These are phyloP conservation scores for Dioscorea alata DNA, from an alignment of 106 monocot species.

Conservation along the genomic window DNA sequence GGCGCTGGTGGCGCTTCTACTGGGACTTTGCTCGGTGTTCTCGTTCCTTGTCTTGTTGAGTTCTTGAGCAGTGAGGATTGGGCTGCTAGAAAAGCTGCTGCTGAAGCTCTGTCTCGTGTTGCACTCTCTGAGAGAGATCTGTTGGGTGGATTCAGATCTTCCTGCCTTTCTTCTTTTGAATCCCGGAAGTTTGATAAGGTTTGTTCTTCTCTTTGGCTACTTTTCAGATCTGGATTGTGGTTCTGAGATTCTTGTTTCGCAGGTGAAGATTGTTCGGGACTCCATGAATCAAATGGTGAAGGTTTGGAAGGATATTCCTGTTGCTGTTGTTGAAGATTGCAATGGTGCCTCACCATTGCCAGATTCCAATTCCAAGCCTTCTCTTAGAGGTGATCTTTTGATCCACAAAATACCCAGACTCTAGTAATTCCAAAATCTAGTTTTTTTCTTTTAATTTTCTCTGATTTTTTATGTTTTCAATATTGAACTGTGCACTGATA, in stretches of 20 bases:
- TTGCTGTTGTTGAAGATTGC: slow-evolving; percentile 14
- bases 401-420: background rate
- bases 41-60: slow-evolving; percentile 58
- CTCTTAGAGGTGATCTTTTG: slow-evolving; percentile 26
- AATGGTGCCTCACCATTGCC: background rate
- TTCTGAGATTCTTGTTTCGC: slow-evolving; percentile 3
- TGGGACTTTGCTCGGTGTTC: slow-evolving; percentile 13
- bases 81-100: slow-evolving; percentile 79
- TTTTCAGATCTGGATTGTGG: background rate
- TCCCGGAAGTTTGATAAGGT: slow-evolving; percentile 85
- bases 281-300: slow-evolving; percentile 89
- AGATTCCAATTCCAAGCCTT: slow-evolving; percentile 17
- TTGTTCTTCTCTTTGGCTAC: background rate
- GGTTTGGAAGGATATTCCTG: slow-evolving; percentile 75
- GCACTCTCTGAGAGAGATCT: slow-evolving; percentile 45
- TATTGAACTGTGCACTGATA: too few relatives aligned
- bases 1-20: slow-evolving; percentile 42
- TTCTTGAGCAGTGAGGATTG: slow-evolving; percentile 70
- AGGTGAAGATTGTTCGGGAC: slow-evolving; percentile 95
- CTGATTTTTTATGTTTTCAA: background rate
- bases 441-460: background rate
- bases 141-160: slow-evolving; percentile 42
- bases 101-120: slow-evolving; percentile 55
- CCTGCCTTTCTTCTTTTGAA: slow-evolving; percentile 64
- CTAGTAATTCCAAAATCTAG: background rate